Evolutionary conservation across 371 early-diverging fungal genomes (phyloP).

Genomic region (Mortierella sp.): DNA sequence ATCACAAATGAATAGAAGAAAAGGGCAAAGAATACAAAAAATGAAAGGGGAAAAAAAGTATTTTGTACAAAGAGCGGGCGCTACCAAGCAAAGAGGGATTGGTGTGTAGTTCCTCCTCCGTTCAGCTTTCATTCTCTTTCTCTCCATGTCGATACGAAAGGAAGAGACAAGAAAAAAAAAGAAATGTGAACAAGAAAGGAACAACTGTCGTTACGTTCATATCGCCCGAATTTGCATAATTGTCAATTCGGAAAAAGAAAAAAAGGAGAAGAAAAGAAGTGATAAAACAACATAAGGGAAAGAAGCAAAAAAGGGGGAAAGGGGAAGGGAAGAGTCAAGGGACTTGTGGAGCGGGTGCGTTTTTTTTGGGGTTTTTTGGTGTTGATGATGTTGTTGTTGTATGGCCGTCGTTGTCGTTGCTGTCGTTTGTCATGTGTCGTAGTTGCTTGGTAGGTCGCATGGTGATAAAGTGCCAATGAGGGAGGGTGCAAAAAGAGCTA

Average conservation of each 20-base stretch:
- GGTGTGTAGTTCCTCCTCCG: background rate
- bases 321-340: background rate
- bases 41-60: background rate
- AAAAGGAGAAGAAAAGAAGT: background rate
- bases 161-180: slow-evolving; percentile 10
- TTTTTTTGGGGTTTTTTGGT: background rate
- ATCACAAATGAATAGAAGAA: background rate
- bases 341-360: background rate
- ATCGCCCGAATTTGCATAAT: slow-evolving; percentile 3
- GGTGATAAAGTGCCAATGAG: background rate
- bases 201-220: slow-evolving; percentile 4
- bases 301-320: background rate
- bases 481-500: background rate
- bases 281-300: background rate
- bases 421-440: slow-evolving; percentile 4
- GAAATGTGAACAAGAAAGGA: background rate
- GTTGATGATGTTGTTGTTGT: background rate
- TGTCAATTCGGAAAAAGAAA: slow-evolving; percentile 7
- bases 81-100: slow-evolving; percentile 12
- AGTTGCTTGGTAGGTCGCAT: slow-evolving; percentile 7
- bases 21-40: background rate
- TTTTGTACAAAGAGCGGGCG: slow-evolving; percentile 17
- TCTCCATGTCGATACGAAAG: background rate
- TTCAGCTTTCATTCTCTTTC: background rate
- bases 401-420: background rate